Base-by-base conservation (phyloP, 2,329 filamentous ascomycete species). In the Hypoxylon sp. region DNA sequence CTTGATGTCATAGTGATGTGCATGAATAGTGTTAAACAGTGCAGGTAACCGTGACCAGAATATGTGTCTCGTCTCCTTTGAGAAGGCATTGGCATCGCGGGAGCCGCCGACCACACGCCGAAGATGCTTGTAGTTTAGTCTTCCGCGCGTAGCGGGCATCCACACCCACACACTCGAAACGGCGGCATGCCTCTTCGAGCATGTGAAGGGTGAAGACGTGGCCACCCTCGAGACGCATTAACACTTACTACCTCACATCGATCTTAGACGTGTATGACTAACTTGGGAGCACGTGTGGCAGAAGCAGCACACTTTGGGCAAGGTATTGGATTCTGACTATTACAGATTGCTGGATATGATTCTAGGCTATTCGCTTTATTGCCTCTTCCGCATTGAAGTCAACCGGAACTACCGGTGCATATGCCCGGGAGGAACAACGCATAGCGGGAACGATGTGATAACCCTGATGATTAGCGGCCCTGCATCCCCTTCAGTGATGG, bases 401-500 rank as follows among this genome's bases (percentile, higher is more conserved):
- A 51, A 50, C 68, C 68, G 68, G 68, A 70, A 70, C 61, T 63
- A 68, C 68, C 65, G 68, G 68, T 62, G 49, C 61, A 70, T 65
- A 68, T 68, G 68, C 51, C 68, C 68, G 61, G 68, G 61, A 68
- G 55, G 65, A 63, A 68, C 68, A 70, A 70, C 68, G 68, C 68
- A 70, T 68, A 68, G 68, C 68, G 68, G 65, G 61, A 70, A 68
- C 68, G 68, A 70, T 61, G 65, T 68, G 65, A 70, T 68, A 30
- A 60, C 68, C 68, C 61, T 70, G 28, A 59, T 61, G 68, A 68
- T 70, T 68, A 68, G 68, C 65, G 55, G 64, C 52, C 49, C 36
- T 70, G 67, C 67, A 70, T 64, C 57, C 55, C 56, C 52, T 68
- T 57, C 53, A 46, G 21, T 65, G 50, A 65, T 70, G 68, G 68